Base-by-base conservation (phyloP, 2,329 filamentous ascomycete genomes). In the Arthrinium puccinioides region DNA sequence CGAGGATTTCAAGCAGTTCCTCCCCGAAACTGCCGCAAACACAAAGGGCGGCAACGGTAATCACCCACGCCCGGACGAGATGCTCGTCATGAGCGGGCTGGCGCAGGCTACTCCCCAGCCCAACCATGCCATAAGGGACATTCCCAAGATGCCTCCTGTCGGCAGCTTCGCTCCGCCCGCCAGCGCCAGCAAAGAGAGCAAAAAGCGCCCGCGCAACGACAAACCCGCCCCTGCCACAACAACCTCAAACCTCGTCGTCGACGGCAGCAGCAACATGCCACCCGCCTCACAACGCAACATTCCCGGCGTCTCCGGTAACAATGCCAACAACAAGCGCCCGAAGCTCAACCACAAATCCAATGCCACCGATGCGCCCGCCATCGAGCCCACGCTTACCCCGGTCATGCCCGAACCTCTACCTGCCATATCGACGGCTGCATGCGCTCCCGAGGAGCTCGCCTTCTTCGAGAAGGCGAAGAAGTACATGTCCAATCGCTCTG, bases 401-500 rank as follows among this genome's bases (percentile, higher is more conserved):
- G 78, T 87, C 33, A 77, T 94, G 48, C 92, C 92, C 2, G 85
- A 90, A 55, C 89, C 92, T 3, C 75, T 97, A 21, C 80, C 84
- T 11, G 88, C 89, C 1, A 81, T 79, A 0, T 76, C 81, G 0
- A 78, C 81, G 1, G 70, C 81, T 8, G 79, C 80, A n/a, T 84
- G 87, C 1, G 84, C 76, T 18, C 75, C 81, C 37, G 90, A 97
- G 40, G 90, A 97, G 55, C 73, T 97, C 36, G 80, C 80, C 2
- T 97, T 97, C 63, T 98, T 98, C 51, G 92, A 98, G 44, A 82
- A 88, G 7, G 88, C 92, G 14, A 97, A 96, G 73, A 98, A 98
- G 62, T 90, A 84, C 53, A 87, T 98, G 40, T 82, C 84, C 43
- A 97, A 97, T 60, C 85, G 94, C 58, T 84, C 87, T 39, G 83